Percentiles rank a stretch among this genome's conserved stretches.
phyloP scores from a whole-genome alignment of 257 asterid species.

The Rehmannia glutinosa region DNA sequence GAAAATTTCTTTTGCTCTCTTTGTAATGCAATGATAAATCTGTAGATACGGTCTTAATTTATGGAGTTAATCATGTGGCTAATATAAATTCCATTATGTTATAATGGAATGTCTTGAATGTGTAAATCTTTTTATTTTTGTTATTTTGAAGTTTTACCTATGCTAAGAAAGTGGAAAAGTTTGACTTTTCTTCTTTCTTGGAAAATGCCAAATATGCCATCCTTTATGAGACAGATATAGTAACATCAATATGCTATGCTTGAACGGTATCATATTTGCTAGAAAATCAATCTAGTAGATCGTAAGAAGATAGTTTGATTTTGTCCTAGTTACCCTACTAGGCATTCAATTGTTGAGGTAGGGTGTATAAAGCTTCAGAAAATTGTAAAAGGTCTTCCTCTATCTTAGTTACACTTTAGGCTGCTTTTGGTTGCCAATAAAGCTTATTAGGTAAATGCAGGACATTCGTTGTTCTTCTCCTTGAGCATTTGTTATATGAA shows the following conservation, averaged over 20 bases:
- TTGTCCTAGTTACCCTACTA: neutral
- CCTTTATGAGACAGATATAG: no score
- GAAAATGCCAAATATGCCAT: neutral
- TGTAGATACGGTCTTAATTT: neutral
- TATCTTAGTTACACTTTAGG: neutral
- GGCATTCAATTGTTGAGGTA: neutral
- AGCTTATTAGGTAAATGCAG: neutral
- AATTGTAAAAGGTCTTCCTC: neutral
- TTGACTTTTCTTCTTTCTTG: neutral
- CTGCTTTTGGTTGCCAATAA: conserved; percentile 1
- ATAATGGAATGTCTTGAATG: neutral
- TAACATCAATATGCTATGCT: neutral
- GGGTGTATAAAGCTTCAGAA: neutral
- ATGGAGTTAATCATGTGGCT: neutral
- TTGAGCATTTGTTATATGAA: neutral
- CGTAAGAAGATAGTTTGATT: neutral
- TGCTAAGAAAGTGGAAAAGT: neutral
- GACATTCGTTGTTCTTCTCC: neutral
- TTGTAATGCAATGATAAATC: neutral
- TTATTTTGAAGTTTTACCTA: neutral
- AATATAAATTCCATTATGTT: neutral
- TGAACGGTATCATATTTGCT: neutral
- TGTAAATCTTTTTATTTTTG: neutral
- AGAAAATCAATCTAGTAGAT: neutral
- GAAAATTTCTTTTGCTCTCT: neutral